Base-by-base conservation (phyloP, 768 basidiomycete genomes). In the Lentinus brumalis region DNA sequence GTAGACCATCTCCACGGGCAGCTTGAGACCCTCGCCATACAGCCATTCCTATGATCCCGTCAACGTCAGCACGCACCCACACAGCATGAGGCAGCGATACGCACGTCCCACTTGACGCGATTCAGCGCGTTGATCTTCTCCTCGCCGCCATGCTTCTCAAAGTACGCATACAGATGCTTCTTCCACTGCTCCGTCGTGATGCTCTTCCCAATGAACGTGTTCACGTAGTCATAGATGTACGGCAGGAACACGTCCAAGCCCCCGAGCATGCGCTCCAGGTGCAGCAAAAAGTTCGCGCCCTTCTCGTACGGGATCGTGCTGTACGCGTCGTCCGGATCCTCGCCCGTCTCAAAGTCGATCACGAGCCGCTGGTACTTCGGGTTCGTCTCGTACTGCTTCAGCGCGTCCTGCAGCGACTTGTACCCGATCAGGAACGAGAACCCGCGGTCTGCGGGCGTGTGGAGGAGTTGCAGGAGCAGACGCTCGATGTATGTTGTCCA, bases 401-500 rank as follows among this genome's bases (percentile, higher is more conserved):
- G 76, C 16, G 89, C 85, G 60, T 92, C 89, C n/a, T 80, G 75
- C 16, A 98, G 79, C 0, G 77, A 80, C 61, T 90, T 91, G 18
- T 80, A 77, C 3, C 94, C 94, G 59, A 91, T 88, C 61, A 92
- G 77, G 73, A 81, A 96, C 8, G 86, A 84, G 69, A 98, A 91
- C 16, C 86, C 92, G 45, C 94, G 86, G 52, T 88, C 85, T 2
- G 86, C 86, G 16, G 90, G 85, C 0, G 89, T 83, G 70, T 92
- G 85, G 3, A 94, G 77, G 47, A 80, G 75, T 63, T 87, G 81
- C 50, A 85, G 85, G 47, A 96, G 77, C 8, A 96, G 75, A 15
- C 94, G 86, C 71, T 98, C 96, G 32, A 92, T 87, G 70, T 95
- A 98, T 0, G 92, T 95, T 35, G 96, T 97, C 89, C 92, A 96